Base-by-base conservation (phyloP, 2,329 filamentous ascomycete species). In the Macrophomina tecta region DNA sequence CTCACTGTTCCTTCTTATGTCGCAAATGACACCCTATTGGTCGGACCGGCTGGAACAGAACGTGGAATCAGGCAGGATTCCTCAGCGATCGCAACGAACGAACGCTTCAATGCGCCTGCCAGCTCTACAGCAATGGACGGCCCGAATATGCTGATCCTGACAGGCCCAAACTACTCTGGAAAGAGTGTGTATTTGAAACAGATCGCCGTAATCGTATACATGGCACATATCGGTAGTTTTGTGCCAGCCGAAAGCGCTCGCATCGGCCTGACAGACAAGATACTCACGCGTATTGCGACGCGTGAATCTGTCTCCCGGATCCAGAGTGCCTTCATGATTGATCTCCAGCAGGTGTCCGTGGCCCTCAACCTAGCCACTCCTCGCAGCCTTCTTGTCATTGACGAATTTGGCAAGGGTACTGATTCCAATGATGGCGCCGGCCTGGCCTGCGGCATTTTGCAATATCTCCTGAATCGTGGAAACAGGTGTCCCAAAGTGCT, bases 121-220 rank as follows among this genome's bases (percentile, higher is more conserved):
- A 28, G 49, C 48, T 62, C 11, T 2, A 30, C 58, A 11, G 58
- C 58, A 36, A 51, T 67, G 5, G 70, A 77, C 4, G 75, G 75
- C 2, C 88, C 91, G 12, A 92, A 86, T 70, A 90, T 93, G 80
- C 76, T 97, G 12, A 81, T 97, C 5, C 79, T 99, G 72, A 98
- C 95, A 0, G 95, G 95, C 0, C 94, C 95, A 4, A 99, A 99
- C 72, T 96, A 95, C 76, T 98, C 95, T 0, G 95, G 95, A 0
- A 99, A 99, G 78, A 98, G 93, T 72, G 88, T 98, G 0, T 98
- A 97, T 77, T 85, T 98, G 75, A 99, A 97, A 77, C 94, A 99
- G 76, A 87, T 92, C 38, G 95, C 94, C 4, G 82, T 97, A 60
- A 95, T 97, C 67, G 89, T 97, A 14, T 97, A 95, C 75, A 86